These are phyloP conservation scores for Yamadazyma trypodendri DNA, from an alignment of 1,139 yeast species.

Conservation along the genomic window DNA sequence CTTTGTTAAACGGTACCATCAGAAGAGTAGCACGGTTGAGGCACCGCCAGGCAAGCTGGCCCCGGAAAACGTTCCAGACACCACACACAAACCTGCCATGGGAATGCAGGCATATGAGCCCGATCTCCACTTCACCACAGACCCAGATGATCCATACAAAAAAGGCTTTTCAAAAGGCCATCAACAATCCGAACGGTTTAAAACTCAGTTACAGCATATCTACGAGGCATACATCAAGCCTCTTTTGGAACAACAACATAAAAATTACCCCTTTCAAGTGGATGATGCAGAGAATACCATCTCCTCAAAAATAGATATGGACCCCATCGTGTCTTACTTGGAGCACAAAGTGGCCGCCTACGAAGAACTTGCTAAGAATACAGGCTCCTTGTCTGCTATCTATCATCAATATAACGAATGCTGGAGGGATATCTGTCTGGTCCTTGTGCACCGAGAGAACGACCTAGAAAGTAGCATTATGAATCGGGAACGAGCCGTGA, in stretches of 20 bases:
- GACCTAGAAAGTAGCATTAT: constrained; percentile 18
- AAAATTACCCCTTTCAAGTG: constrained; percentile 11
- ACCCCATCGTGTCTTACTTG: constrained; percentile 32
- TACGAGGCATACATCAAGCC: constrained; percentile 15
- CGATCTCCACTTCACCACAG: neutral
- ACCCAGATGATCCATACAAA: constrained; percentile 25
- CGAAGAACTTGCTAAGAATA: constrained; percentile 21
- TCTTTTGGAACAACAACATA: constrained; percentile 9
- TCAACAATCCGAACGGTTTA: constrained; percentile 27
- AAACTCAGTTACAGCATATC: constrained; percentile 19
- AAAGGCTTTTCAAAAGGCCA: constrained; percentile 37
- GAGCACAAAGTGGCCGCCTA: constrained; percentile 31
- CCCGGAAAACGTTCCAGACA: neutral
- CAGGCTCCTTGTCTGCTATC: constrained; percentile 28
- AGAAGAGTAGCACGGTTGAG: neutral
- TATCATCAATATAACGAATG: constrained; percentile 30
- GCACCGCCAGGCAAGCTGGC: neutral
- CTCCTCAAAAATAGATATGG: constrained; percentile 30
- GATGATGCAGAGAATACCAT: constrained; percentile 40
- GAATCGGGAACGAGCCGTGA: constrained; percentile 5
- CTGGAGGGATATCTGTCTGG: constrained; percentile 39
- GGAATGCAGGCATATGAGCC: constrained; percentile 31
- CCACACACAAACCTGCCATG: constrained; percentile 10
- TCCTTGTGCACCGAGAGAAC: constrained; percentile 29
- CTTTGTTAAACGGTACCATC: constrained; percentile 21